Base-by-base conservation (phyloP, 176 grass and related monocot species). In the Avena eriantha region DNA sequence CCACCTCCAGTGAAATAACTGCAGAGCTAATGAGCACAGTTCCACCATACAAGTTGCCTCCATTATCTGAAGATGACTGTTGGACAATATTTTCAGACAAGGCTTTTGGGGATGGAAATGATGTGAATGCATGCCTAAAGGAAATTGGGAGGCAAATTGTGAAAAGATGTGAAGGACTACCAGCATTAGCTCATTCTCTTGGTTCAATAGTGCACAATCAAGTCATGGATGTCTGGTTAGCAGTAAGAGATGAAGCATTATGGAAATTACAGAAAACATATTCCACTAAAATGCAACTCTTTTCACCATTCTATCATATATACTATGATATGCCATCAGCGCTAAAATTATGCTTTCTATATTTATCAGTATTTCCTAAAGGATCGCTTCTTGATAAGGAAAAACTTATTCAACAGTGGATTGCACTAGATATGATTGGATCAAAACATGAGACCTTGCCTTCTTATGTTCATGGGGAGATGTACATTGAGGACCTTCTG, bases 351-450 rank as follows among this genome's bases (percentile, higher is more conserved):
- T 92, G 90, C 49, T 82, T 92, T 66, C 31, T 87, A 21, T 90
- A 90, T 80, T 83, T 79, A 43, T 83, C 89, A 13, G 2, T 90
- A 43, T 90, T 76, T 34, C 89, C 89, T 10, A 90, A 54, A 22
- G 89, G 50, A 39, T 82, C 23, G 61, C 1, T 4, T 7, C 51
- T 90, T 46, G 72, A 82, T 56, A 86, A 82, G 56, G 75, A 86
- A 22, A 76, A 71, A 33, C 70, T 90, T 31, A 75, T 80, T 4
- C 14, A 6, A 16, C 69, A 86, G 16, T 90, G 89, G 89, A 71
- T 73, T 57, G 82, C 84, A 21, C 89, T 87, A 12, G 85, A 64
- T 4, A 18, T 87, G 31, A 14, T 87, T 5, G 54, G 78, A 26
- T 81, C 78, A 81, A 73, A 73, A 45, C 29, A 87, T 81, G 67